Conservation (phyloP, 2,329 filamentous ascomycete species). For the Albifimbria verrucaria region DNA sequence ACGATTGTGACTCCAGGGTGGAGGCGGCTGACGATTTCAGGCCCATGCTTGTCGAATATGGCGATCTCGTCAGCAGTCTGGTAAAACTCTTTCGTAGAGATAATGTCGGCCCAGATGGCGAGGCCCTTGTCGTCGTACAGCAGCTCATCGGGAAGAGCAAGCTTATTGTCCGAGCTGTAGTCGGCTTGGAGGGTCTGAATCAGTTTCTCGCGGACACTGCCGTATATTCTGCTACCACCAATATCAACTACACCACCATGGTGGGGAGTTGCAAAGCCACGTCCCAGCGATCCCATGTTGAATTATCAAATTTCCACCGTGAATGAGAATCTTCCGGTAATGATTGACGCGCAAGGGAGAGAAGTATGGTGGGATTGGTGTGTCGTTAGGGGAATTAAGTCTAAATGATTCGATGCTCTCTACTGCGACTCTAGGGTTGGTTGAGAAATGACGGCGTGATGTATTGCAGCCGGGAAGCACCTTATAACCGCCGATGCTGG, state of each 20-base stretch:
- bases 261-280: neutral
- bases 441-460: too few species aligned
- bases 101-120: slow-evolving; percentile 38
- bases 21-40: slow-evolving; percentile 28
- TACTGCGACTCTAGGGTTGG: too few species aligned
- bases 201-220: slow-evolving; percentile 23
- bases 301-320: neutral
- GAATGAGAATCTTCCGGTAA: neutral
- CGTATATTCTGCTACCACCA: slow-evolving; percentile 31
- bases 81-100: slow-evolving; percentile 36
- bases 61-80: slow-evolving; percentile 38
- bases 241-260: slow-evolving; percentile 35
- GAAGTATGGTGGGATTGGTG: too few species aligned
- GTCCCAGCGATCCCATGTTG: neutral
- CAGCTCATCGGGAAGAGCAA: slow-evolving; percentile 35
- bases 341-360: neutral
- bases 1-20: slow-evolving; percentile 30
- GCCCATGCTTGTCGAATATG: slow-evolving; percentile 31
- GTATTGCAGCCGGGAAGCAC: too few species aligned
- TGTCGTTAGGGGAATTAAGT: too few species aligned
- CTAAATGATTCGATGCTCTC: too few species aligned
- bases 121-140: slow-evolving; percentile 36
- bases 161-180: slow-evolving; percentile 19
- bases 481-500: too few species aligned
- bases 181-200: slow-evolving; percentile 18